Evolutionary conservation across 495 filamentous ascomycete species (phyloP).

Genomic region (Penicillium alfredii): DNA sequence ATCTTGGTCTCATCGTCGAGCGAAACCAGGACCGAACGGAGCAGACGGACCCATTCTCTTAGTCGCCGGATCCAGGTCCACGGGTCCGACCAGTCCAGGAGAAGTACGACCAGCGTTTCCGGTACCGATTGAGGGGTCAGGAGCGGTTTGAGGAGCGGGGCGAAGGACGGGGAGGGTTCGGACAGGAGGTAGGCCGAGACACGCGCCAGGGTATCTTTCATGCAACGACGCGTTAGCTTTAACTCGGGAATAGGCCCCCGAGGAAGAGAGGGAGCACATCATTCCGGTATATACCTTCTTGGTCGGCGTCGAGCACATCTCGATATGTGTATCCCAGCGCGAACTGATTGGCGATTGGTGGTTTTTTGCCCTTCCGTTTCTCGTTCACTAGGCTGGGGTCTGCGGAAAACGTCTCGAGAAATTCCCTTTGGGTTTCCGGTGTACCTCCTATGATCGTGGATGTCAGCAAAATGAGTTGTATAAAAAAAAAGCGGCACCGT

Average conservation of each 20-base stretch:
- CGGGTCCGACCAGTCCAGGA: slow-evolving; percentile 88
- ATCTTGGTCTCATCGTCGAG: slow-evolving; percentile 72
- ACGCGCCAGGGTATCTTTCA: slow-evolving; percentile 77
- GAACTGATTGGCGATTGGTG: slow-evolving; percentile 87
- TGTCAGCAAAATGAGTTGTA: slow-evolving; percentile 16
- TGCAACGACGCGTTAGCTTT: too few relatives aligned
- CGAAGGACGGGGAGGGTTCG: slow-evolving; percentile 74
- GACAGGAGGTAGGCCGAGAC: slow-evolving; percentile 86
- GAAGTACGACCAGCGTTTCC: slow-evolving; percentile 78
- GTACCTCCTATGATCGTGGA: slow-evolving; percentile 59
- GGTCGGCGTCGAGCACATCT: slow-evolving; percentile 90
- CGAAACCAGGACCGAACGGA: slow-evolving; percentile 67
- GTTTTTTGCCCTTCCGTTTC: slow-evolving; percentile 55
- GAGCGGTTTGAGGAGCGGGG: slow-evolving; percentile 75
- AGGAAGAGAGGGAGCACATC: neutral
- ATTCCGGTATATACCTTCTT: slow-evolving; percentile 65
- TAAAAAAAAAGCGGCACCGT: slow-evolving; percentile 3
- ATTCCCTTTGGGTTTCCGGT: slow-evolving; percentile 83
- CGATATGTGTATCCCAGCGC: slow-evolving; percentile 93
- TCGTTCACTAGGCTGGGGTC: slow-evolving; percentile 50
- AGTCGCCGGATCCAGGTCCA: slow-evolving; percentile 89
- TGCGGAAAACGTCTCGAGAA: slow-evolving; percentile 72
- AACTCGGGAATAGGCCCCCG: too few relatives aligned
- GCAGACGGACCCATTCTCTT: slow-evolving; percentile 77
- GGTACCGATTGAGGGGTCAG: slow-evolving; percentile 80